Base-by-base conservation (phyloP, 2,329 filamentous ascomycete species). In the Hymenoscyphus scutula region DNA sequence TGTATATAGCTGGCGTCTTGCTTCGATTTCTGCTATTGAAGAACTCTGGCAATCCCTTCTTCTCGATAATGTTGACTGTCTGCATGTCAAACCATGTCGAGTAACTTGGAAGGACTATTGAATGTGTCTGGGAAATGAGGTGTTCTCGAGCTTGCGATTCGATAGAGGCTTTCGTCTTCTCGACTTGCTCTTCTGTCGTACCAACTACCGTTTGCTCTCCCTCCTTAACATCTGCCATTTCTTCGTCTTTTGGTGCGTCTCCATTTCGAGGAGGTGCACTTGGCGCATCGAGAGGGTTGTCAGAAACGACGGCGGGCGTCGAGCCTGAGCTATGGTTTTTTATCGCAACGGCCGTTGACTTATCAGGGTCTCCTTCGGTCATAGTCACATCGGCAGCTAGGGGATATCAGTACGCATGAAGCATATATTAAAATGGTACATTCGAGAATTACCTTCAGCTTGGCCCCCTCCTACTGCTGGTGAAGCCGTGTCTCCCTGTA, bases 61-160 rank as follows among this genome's bases (percentile, higher is more conserved):
- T 90, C 80, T 99, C 95, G 71, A 97, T 90, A 64, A 87, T 86
- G 77, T 97, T 91, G 73, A 99, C 89, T 57, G 85, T 83, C 75
- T 93, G 91, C 94, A 99, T 97, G 77, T 99, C 95, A 76, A 99
- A 99, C 95, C 95, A 99, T 15, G 91, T 95, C 74, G 92, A 96
- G 78, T 99, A 99, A 76, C 94, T 98, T 25, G 95, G 95, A 25
- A 99, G 86, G 66, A 99, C 93, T 73, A 98, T 98, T 65, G 93
- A 89, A 74, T 97, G 94, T 51, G 92, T 96, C 78, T 99, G 95
- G 15, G 91, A 87, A 65, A 97, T 90, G 61, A 99, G 86, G 73
- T 98, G 93, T 70, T 94, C 90, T 68, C 94, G 91, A 58, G 95
- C 96, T 3, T 92, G 89, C 53, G 90, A 88, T 79, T 97, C 93